Evolutionary conservation across 176 grass and related monocot species (phyloP).

Genomic region (Alopecurus myosuroides): DNA sequence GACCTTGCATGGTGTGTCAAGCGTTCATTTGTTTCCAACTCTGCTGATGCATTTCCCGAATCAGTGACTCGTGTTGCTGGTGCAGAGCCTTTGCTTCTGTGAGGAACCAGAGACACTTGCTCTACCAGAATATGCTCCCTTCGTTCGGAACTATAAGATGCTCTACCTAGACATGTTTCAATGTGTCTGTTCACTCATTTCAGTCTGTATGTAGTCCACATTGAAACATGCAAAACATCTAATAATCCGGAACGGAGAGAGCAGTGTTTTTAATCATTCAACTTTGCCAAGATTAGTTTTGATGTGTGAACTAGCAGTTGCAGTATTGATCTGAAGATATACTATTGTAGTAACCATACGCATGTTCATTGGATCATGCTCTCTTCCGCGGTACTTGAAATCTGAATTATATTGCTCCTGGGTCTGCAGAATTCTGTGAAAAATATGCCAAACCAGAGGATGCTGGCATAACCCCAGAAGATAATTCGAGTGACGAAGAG

Average conservation of each 20-base stretch:
- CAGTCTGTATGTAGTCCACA: too few species aligned
- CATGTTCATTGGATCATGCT: not conserved
- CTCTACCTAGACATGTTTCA: too few species aligned
- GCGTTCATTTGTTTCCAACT: not conserved
- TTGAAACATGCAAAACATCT: too few species aligned
- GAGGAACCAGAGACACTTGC: not conserved
- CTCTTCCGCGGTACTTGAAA: not conserved
- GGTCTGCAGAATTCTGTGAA: constrained; percentile 55
- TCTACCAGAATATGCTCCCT: constrained; percentile 8
- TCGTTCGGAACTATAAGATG: too few species aligned
- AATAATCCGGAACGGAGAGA: too few species aligned
- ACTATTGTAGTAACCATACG: not conserved
- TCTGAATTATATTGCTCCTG: constrained; percentile 5
- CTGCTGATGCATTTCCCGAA: not conserved
- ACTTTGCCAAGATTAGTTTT: not conserved
- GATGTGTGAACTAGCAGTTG: not conserved
- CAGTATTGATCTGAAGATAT: not conserved
- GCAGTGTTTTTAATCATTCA: not conserved
- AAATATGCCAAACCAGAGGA: constrained; percentile 79
- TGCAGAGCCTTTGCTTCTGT: not conserved
- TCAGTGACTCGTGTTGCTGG: not conserved
- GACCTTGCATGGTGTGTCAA: not conserved
- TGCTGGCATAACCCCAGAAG: constrained; percentile 47
- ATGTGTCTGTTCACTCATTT: too few species aligned
- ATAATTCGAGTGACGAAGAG: constrained; percentile 68